Base-by-base conservation (phyloP, 129 eudicot species). In the Logfia minima region DNA sequence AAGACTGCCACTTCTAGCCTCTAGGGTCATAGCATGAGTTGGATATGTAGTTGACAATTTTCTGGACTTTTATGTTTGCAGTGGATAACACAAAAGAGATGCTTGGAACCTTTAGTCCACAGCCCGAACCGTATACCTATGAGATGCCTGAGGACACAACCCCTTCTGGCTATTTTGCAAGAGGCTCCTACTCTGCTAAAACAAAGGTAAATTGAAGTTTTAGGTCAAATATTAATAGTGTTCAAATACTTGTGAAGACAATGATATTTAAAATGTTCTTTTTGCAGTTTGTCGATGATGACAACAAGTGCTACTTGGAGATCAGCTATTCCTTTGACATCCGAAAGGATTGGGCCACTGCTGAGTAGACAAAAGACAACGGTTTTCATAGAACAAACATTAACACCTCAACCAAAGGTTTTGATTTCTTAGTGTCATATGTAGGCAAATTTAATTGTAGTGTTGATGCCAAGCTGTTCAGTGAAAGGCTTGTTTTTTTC, bases 291-390 rank as follows among this genome's bases (percentile, higher is more conserved):
- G 77, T 89, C 7, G 97, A 92, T 39, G 97, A 92, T 79, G 96
- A 89, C 77, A 92, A 92, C 87, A 89, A 86, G 79, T 83, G 92
- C 89, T 87, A 92, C 89, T 76, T 89, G 88, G 96, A 92, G 86
- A 87, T 92, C 75, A 86, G 80, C 86, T 89, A 89, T 69, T 83
- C 91, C 19, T 92, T 92, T 59, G 96, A 89, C 81, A 92, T 92
- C 77, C 79, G 88, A 82, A 92, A 83, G 86, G 97, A 92, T 56
- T 92, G 97, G 97, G 86, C 77, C 18, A 71, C 48, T 19, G 41
- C 74, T 45, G 80, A 55, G 68, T 77, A 77, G 72, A 78, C 32
- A 80, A 72, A 52, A 24, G 68, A 29, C 37, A 5, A 51, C 13
- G 21, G 6, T 2, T 55, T 70, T 73, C 67, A 9, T 68, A 72